Conservation (phyloP, 257 asterid species). For the Cordia subcordata region DNA sequence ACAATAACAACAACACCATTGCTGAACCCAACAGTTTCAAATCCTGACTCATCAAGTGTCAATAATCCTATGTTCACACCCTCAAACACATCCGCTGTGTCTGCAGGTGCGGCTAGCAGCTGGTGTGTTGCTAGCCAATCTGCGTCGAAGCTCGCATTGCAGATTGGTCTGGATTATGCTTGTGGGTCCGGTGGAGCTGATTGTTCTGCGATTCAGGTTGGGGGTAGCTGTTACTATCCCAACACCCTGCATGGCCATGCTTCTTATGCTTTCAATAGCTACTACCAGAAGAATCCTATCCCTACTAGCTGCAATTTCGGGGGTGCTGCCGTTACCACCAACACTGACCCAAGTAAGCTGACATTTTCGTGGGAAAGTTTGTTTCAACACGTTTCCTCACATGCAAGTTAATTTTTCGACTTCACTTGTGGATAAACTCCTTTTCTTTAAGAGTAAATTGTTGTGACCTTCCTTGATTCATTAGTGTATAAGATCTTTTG, state of each 20-base stretch:
- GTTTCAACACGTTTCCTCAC: too few species aligned
- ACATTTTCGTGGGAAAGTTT: too few species aligned
- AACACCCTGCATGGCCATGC: slow-evolving; percentile 45
- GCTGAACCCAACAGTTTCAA: slow-evolving; percentile 43
- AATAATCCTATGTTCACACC: slow-evolving; percentile 40
- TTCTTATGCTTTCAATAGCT: slow-evolving; percentile 64
- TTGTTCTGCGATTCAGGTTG: slow-evolving; percentile 53
- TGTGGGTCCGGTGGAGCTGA: slow-evolving; percentile 66
- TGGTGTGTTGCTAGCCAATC: slow-evolving; percentile 78
- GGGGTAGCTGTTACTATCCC: slow-evolving; percentile 49
- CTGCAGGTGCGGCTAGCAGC: slow-evolving; percentile 45
- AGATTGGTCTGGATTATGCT: slow-evolving; percentile 68
- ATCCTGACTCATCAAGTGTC: slow-evolving; percentile 38
- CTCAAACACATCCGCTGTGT: slow-evolving; percentile 16
- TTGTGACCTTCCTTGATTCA: too few species aligned
- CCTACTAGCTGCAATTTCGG: slow-evolving; percentile 76
- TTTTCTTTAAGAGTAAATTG: too few species aligned
- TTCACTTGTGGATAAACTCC: too few species aligned
- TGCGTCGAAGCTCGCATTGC: slow-evolving; percentile 44
- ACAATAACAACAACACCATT: slow-evolving; percentile 28
- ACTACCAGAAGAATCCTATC: slow-evolving; percentile 60
- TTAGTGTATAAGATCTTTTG: too few species aligned
- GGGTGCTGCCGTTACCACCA: slow-evolving; percentile 60
- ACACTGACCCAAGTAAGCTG: slow-evolving; percentile 66
- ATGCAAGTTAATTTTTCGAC: too few species aligned